Conservation (phyloP, 2,329 filamentous ascomycete species). For the Pseudophaeomoniella oleicola region DNA sequence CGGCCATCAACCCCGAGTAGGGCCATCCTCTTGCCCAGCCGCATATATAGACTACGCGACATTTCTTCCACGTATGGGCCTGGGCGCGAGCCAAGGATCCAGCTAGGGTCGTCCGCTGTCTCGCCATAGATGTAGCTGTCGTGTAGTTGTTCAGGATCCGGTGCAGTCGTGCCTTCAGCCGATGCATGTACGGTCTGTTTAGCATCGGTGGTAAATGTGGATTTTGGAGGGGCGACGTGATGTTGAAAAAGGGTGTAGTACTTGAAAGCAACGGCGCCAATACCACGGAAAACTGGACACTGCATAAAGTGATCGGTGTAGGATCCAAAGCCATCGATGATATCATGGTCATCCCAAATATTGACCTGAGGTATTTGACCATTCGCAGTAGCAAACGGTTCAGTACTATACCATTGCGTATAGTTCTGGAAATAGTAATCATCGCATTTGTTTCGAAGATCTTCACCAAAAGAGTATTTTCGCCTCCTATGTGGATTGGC, state of each 20-base stretch:
- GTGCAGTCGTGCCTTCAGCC: constrained; percentile 35
- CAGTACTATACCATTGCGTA: constrained; percentile 53
- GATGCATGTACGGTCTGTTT: constrained; percentile 35
- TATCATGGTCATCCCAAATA: constrained; percentile 53
- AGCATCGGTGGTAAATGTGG: constrained; percentile 70
- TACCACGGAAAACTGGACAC: constrained; percentile 49
- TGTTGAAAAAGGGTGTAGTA: constrained; percentile 56
- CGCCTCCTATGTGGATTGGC: constrained; percentile 45
- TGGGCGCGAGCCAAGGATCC: constrained; percentile 62
- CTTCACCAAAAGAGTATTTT: constrained; percentile 50
- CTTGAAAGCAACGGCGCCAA: constrained; percentile 43
- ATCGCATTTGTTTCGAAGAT: constrained; percentile 44
- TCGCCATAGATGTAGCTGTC: constrained; percentile 55
- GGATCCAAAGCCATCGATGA: constrained; percentile 52
- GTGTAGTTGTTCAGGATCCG: constrained; percentile 57
- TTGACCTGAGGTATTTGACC: constrained; percentile 50
- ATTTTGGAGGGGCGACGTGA: constrained; percentile 69
- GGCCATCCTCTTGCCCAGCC: constrained; percentile 50
- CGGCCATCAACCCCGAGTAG: constrained; percentile 46
- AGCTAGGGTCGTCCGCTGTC: constrained; percentile 50
- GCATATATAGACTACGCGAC: constrained; percentile 47
- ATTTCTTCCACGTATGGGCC: constrained; percentile 52
- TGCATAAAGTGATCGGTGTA: constrained; percentile 55
- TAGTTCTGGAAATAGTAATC: constrained; percentile 50
- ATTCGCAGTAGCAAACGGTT: constrained; percentile 45